Conservation (phyloP, 768 basidiomycete species). For the Cystobasidium onofrii region DNA sequence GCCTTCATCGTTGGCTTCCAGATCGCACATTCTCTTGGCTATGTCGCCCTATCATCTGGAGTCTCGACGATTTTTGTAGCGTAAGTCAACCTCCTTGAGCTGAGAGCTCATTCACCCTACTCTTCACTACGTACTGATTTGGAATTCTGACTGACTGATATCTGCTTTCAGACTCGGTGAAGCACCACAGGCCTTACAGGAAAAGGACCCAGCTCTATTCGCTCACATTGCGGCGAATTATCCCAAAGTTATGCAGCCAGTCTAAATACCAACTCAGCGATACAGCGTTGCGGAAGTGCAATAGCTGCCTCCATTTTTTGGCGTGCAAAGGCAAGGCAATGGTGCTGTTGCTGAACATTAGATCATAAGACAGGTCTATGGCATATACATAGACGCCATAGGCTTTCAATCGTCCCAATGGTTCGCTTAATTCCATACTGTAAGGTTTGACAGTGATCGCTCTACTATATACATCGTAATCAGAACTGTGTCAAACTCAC, state of each 20-base stretch:
- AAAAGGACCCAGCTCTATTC: conserved; percentile 40
- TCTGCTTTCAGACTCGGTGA: conserved; percentile 28
- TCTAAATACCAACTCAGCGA: background rate
- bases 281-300: no score
- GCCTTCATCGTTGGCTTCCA: conserved; percentile 40
- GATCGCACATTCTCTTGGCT: conserved; percentile 40
- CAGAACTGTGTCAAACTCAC: no score
- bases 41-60: conserved; percentile 33
- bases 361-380: no score
- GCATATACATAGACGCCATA: no score
- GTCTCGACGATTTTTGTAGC: conserved; percentile 36
- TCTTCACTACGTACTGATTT: background rate
- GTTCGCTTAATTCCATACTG: no score
- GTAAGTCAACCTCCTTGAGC: conserved; percentile 12
- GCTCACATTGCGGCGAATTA: conserved; percentile 21
- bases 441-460: no score
- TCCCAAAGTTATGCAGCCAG: conserved; percentile 21
- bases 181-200: conserved; percentile 38
- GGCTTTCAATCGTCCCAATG: no score
- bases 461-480: no score
- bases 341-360: no score
- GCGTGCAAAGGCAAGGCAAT: no score
- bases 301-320: no score
- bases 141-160: background rate
- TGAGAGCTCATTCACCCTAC: no score